These are phyloP conservation scores for Xylaria venustula DNA, from an alignment of 495 filamentous ascomycete genomes.

Conservation along the genomic window DNA sequence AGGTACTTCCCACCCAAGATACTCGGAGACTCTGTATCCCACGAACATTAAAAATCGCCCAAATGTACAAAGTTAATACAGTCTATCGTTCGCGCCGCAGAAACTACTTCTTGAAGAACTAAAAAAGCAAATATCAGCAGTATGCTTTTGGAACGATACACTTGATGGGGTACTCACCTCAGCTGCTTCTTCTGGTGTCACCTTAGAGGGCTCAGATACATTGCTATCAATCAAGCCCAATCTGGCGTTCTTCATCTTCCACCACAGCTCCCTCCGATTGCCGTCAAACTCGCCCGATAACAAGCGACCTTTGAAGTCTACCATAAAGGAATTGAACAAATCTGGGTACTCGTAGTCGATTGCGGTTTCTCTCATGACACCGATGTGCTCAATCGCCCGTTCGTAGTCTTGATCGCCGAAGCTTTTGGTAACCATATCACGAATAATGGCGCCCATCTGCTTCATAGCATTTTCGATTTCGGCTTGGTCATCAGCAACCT, in stretches of 20 bases:
- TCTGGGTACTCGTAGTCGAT: slow-evolving; percentile 71
- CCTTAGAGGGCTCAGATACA: slow-evolving; percentile 58
- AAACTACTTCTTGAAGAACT: slow-evolving; percentile 28
- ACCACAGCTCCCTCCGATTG: slow-evolving; percentile 83
- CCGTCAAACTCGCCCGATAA: slow-evolving; percentile 72
- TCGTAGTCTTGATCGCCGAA: slow-evolving; percentile 74
- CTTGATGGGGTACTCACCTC: slow-evolving; percentile 40
- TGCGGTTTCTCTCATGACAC: slow-evolving; percentile 76
- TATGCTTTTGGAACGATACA: not conserved
- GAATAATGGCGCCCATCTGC: slow-evolving; percentile 72
- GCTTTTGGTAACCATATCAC: slow-evolving; percentile 65
- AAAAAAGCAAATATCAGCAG: slow-evolving; percentile 11
- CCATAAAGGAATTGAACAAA: slow-evolving; percentile 75
- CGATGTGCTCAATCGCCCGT: slow-evolving; percentile 70
- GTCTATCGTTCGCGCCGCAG: not conserved
- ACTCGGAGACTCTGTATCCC: not conserved
- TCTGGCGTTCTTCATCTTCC: slow-evolving; percentile 60
- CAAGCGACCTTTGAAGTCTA: slow-evolving; percentile 68
- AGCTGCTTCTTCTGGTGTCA: slow-evolving; percentile 66
- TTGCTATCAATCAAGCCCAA: slow-evolving; percentile 72
- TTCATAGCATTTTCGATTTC: slow-evolving; percentile 65
- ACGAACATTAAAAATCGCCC: not conserved
- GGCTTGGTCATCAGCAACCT: slow-evolving; percentile 57
- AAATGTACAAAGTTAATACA: not conserved
- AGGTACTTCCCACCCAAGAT: not conserved